Percentiles rank a stretch among this genome's conserved stretches.
These are phyloP conservation scores for Quillaja saponaria DNA, from an alignment of 306 rosid species.

Conservation along the genomic window DNA sequence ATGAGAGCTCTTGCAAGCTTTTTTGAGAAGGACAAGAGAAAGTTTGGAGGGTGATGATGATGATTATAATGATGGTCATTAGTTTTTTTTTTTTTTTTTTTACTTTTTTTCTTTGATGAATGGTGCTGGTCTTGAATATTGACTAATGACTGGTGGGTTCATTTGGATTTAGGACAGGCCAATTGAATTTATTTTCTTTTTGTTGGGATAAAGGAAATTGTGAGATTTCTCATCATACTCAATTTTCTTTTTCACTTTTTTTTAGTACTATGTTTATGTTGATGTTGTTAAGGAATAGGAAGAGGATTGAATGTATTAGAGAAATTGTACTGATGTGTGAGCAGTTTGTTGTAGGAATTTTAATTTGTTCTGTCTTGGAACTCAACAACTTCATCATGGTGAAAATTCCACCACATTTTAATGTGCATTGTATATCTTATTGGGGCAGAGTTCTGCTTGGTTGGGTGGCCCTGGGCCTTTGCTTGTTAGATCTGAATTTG, in stretches of 20 bases:
- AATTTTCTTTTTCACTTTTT: constrained; percentile 7
- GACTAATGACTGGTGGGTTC: no score
- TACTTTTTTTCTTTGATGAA: background rate
- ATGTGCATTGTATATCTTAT: constrained; percentile 23
- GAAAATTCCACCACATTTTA: constrained; percentile 27
- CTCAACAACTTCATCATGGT: constrained; percentile 11
- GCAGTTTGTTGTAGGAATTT: constrained; percentile 29
- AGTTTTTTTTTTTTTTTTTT: constrained; percentile 18
- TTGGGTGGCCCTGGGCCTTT: constrained; percentile 37
- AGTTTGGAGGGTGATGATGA: constrained; percentile 60
- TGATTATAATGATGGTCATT: constrained; percentile 2
- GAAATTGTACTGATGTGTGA: constrained; percentile 24
- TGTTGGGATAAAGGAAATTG: constrained; percentile 40
- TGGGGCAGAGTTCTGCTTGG: constrained; percentile 28
- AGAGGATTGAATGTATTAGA: constrained; percentile 16
- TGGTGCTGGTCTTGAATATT: no score
- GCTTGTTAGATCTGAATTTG: constrained; percentile 32
- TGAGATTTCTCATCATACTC: constrained; percentile 29
- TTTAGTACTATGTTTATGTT: constrained; percentile 22
- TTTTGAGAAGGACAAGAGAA: constrained; percentile 66
- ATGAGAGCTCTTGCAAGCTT: constrained; percentile 60
- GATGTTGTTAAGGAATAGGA: constrained; percentile 21
- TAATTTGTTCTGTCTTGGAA: background rate
- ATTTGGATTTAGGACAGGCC: no score
- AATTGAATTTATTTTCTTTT: constrained; percentile 30